These are phyloP conservation scores for Bullera alba DNA, from an alignment of 768 basidiomycete genomes.

Conservation along the genomic window DNA sequence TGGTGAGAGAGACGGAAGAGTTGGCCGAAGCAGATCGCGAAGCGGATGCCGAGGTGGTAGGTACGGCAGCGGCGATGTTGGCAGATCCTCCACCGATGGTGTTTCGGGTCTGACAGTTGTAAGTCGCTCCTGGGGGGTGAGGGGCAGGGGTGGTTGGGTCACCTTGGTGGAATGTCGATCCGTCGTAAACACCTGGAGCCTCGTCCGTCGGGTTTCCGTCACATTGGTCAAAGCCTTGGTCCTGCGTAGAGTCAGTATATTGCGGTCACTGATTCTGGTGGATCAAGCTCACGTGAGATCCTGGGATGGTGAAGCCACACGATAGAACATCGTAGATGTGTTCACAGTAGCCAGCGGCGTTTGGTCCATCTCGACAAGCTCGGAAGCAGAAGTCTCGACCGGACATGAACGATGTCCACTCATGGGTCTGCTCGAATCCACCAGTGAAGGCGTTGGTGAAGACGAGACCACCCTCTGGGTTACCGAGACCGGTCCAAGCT, in stretches of 20 bases:
- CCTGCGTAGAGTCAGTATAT: conserved; percentile 3
- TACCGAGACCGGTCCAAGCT: conserved; percentile 48
- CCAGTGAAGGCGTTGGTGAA: conserved; percentile 48
- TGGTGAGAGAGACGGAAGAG: conserved; percentile 1
- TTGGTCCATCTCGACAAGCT: conserved; percentile 38
- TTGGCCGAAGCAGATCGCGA: conserved; percentile 6
- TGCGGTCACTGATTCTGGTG: neutral
- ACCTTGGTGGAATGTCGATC: conserved; percentile 48
- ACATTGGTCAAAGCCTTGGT: conserved; percentile 33
- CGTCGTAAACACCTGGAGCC: conserved; percentile 47
- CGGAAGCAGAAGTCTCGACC: conserved; percentile 36
- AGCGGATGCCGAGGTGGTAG: neutral
- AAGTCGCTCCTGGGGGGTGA: conserved; percentile 54
- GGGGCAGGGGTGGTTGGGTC: conserved; percentile 48
- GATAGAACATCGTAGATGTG: conserved; percentile 49
- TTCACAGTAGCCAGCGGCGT: conserved; percentile 48
- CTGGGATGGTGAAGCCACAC: conserved; percentile 39
- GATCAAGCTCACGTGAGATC: conserved; percentile 11
- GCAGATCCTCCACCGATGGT: conserved; percentile 51
- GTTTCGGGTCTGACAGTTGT: conserved; percentile 54
- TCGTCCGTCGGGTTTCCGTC: conserved; percentile 28
- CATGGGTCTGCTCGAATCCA: conserved; percentile 44
- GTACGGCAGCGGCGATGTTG: conserved; percentile 12
- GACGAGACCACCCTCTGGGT: conserved; percentile 49
- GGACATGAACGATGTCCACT: conserved; percentile 44